These are phyloP conservation scores for Lachnellula subtilissima DNA, from an alignment of 2,329 filamentous ascomycete genomes.

Conservation along the genomic window DNA sequence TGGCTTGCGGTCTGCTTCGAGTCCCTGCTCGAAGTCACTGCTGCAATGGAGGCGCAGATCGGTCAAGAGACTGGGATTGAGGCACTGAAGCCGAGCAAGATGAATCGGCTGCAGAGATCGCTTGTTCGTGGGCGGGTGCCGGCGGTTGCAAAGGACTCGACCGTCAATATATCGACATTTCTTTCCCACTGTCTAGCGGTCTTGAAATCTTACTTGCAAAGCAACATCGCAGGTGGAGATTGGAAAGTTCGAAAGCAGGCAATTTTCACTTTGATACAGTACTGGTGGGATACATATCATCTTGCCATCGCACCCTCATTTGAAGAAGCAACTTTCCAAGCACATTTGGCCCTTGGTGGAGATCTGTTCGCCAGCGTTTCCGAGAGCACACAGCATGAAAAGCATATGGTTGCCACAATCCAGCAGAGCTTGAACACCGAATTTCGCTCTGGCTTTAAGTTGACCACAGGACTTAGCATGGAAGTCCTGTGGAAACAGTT, in stretches of 20 bases:
- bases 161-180: slow-evolving; percentile 49
- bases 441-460: slow-evolving; percentile 66
- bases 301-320: slow-evolving; percentile 45
- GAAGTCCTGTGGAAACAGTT: slow-evolving; percentile 71
- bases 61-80: slow-evolving; percentile 38
- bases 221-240: slow-evolving; percentile 24
- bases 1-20: slow-evolving; percentile 54
- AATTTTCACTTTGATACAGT: slow-evolving; percentile 43
- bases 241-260: slow-evolving; percentile 35
- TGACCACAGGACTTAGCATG: slow-evolving; percentile 75
- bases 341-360: slow-evolving; percentile 46
- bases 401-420: slow-evolving; percentile 4
- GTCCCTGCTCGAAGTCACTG: slow-evolving; percentile 41
- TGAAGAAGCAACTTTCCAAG: slow-evolving; percentile 60
- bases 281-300: slow-evolving; percentile 49
- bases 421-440: slow-evolving; percentile 43
- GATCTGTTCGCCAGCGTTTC: slow-evolving; percentile 17
- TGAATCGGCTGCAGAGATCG: slow-evolving; percentile 59
- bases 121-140: slow-evolving; percentile 49
- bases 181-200: slow-evolving; percentile 40
- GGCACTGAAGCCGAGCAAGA: slow-evolving; percentile 43
- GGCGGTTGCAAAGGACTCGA: slow-evolving; percentile 56
- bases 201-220: slow-evolving; percentile 41
- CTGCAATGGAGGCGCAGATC: slow-evolving; percentile 39
- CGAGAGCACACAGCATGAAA: not conserved